Conservation (phyloP, 2,329 filamentous ascomycete genomes). For the Fusarium sp. region DNA sequence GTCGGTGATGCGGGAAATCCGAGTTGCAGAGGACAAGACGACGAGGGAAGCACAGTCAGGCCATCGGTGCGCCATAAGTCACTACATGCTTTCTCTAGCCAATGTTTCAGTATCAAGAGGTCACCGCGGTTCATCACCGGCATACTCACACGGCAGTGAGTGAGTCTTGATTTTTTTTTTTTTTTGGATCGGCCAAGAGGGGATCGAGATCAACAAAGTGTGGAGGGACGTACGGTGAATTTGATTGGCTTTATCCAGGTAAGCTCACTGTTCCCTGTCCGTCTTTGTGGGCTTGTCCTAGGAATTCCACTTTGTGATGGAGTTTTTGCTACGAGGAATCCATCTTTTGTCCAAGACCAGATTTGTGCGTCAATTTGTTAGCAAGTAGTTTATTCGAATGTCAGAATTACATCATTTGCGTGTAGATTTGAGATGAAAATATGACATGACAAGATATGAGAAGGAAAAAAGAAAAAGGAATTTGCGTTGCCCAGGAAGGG, state of each 20-base stretch:
- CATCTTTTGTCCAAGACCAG: constrained; percentile 9
- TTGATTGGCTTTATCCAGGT: constrained; percentile 36
- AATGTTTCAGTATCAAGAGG: constrained; percentile 26
- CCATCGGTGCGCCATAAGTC: constrained; percentile 10
- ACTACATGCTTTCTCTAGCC: constrained; percentile 11
- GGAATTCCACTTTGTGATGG: constrained; percentile 30
- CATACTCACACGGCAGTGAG: constrained; percentile 26
- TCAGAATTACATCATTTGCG: constrained; percentile 4
- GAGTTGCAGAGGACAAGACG: constrained; percentile 21
- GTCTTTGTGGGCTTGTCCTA: constrained; percentile 22
- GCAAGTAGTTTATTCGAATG: not conserved
- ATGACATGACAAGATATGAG: not conserved
- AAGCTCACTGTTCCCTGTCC: constrained; percentile 32
- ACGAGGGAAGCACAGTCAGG: constrained; percentile 7
- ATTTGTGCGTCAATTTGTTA: not conserved
- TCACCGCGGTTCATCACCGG: constrained; percentile 6
- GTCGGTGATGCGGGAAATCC: constrained; percentile 37
- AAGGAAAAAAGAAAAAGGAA: not conserved
- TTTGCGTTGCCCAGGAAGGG: too few species aligned
- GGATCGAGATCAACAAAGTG: constrained; percentile 39
- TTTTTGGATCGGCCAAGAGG: constrained; percentile 21
- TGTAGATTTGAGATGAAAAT: constrained; percentile 7
- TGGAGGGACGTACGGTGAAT: constrained; percentile 29
- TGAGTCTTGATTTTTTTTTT: constrained; percentile 19
- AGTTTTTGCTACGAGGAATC: constrained; percentile 13